Evolutionary conservation across 371 early-diverging fungal genomes (phyloP), one percentile per base, ranked within the genome.

Genomic region (Mortierella sp.): DNA sequence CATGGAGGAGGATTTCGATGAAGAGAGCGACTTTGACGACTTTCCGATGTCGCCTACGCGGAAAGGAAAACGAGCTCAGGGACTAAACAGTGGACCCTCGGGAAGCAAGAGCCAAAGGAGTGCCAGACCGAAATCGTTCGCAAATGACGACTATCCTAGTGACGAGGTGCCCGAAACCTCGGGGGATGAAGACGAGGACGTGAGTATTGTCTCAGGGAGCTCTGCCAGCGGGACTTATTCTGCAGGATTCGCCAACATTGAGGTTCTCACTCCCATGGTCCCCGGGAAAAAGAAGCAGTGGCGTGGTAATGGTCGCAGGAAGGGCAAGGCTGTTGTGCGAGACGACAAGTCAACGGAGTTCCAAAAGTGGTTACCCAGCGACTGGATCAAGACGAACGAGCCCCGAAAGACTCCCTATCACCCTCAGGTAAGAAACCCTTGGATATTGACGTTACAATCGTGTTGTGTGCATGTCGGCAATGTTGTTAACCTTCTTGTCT

Each of bases 381-480:
- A 93, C 57, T 95, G 95, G 95, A 90, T 95, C 52, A 89, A 87
- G 65, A 88, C 83, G 13, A 92, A 90, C 3, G 77, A 87, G n/a
- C 92, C 91, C 5, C 88, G 90, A 24, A 82, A 93, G 13, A 88
- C 92, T 0, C 95, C 95, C 38, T 95, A 95, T 70, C 89, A 92
- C 45, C 96, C 96, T 9, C 96, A 95, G 79, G 84, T 84, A 77
- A 77, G 54, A 38, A n/a, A 34, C 13, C 11, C 34, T 26, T 13
- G 38, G 42, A 24, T 38, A 13, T 70, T 60, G 21, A 19, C 63
- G 0, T 31, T 60, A n/a, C 60, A 52, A 52, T 55, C n/a, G 31
- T 34, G 34, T 8, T 26, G 26, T 47, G 42, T 28, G 2, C n/a
- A 14, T 58, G 42, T 42, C 31, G 5, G 60, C 14, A 55, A 7